phyloP scores from a whole-genome alignment of 2,329 filamentous ascomycete species.

The Raffaelea albimanens region DNA sequence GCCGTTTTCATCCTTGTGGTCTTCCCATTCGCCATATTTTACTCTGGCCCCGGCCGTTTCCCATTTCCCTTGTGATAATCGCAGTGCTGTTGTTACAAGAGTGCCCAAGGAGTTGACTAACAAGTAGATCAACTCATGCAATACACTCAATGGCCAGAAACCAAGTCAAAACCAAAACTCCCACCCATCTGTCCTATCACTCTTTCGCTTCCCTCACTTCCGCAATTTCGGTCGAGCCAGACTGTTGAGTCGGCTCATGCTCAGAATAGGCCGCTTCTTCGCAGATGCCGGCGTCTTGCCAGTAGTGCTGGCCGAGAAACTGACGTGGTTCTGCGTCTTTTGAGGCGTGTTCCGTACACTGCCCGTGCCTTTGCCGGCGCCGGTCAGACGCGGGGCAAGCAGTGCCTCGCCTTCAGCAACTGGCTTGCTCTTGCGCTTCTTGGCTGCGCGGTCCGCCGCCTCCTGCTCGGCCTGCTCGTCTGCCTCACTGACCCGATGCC shows the following conservation, averaged over 20 bases:
- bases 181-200: background rate
- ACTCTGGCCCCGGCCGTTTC: no score
- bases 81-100: no score
- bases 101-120: background rate
- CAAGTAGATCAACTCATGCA: no score
- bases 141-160: background rate
- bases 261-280: constrained; percentile 45
- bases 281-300: constrained; percentile 31
- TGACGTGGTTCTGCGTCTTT: constrained; percentile 6
- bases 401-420: constrained; percentile 43
- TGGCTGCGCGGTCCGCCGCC: constrained; percentile 39
- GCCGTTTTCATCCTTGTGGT: no score
- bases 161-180: background rate
- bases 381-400: constrained; percentile 38
- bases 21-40: no score
- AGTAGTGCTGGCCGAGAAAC: background rate
- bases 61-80: no score
- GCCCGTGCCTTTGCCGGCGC: constrained; percentile 8
- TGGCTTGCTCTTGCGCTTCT: constrained; percentile 46
- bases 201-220: constrained; percentile 15
- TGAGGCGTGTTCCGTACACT: constrained; percentile 5
- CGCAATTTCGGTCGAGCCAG: constrained; percentile 51
- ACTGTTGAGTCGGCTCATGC: constrained; percentile 51
- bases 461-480: constrained; percentile 44
- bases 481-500: constrained; percentile 46